Base-by-base conservation (phyloP, 805 yeast genomes). In the Wickerhamomyces subpelliculosus region DNA sequence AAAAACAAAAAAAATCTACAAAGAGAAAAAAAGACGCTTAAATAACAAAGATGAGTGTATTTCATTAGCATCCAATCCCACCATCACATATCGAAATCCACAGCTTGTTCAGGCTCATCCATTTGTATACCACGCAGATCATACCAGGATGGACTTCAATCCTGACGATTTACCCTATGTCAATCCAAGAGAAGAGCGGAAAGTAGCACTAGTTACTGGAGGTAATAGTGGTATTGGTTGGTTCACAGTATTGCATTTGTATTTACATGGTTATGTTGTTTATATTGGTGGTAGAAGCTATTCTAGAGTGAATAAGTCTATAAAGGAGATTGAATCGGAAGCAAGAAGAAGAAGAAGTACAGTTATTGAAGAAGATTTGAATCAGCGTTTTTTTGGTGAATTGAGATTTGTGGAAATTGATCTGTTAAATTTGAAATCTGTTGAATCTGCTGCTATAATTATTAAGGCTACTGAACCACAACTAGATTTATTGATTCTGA, bases 211-310 rank as follows among this genome's bases (percentile, higher is more conserved):
- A 11, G 75, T 84, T 20, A 79, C 90, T 0, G 90, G 90, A 3
- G 90, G 89, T 5, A 81, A 78, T 49, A 71, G 80, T 43, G 93
- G 93, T 0, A 72, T 83, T 14, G 94, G 94, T 9, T 84, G 72
- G 66, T 80, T 67, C 51, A 77, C 87, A 0, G 83, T 77, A 10
- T 62, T 83, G 19, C 86, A 83, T 50, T 65, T 84, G 11, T 82
- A 80, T 51, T 61, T 82, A 38, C 93, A 84, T 57, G 94, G 94
- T 0, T 81, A 73, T 54, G 64, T 68, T 8, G 78, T 84, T 5
- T 84, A 84, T 51, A 63, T 84, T 30, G 84, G 83, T 3, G 89
- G 90, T 8, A 62, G 93, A 45, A 75, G 72, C 43, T 64, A 62
- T 33, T 60, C 67, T 14, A 63, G 80, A 40, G 78, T 80, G 10